Conservation (phyloP, 2,329 filamentous ascomycete genomes). For the Venturia oleaginea region DNA sequence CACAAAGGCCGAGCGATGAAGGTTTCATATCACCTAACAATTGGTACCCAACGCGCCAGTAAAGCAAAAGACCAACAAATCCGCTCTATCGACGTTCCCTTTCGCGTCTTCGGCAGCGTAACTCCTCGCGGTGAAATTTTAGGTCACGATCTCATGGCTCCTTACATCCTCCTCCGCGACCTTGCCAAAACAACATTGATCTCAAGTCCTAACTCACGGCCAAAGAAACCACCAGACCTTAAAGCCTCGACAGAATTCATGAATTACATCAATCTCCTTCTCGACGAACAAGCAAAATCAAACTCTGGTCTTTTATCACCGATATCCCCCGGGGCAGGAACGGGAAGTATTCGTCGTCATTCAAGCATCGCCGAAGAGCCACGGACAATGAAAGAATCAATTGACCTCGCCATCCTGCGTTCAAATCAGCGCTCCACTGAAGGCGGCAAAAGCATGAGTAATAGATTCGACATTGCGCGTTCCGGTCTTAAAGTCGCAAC, state of each 20-base stretch:
- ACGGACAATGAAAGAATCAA: slow-evolving; percentile 67
- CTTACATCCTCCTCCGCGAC: slow-evolving; percentile 82
- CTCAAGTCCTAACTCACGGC: slow-evolving; percentile 16
- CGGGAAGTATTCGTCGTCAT: slow-evolving; percentile 38
- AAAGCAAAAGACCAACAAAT: slow-evolving; percentile 67
- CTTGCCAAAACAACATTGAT: slow-evolving; percentile 51
- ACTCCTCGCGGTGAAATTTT: slow-evolving; percentile 79
- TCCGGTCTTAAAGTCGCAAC: slow-evolving; percentile 88
- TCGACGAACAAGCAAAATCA: slow-evolving; percentile 27
- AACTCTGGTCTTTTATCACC: slow-evolving; percentile 34
- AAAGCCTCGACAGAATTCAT: slow-evolving; percentile 27
- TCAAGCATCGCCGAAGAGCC: slow-evolving; percentile 50
- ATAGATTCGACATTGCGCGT: slow-evolving; percentile 87
- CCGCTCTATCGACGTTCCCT: slow-evolving; percentile 84
- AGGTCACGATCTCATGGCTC: slow-evolving; percentile 88
- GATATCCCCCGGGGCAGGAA: slow-evolving; percentile 53
- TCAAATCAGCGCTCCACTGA: slow-evolving; percentile 60
- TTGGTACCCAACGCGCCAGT: slow-evolving; percentile 82
- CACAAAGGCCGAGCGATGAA: slow-evolving; percentile 92
- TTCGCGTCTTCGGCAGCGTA: slow-evolving; percentile 86
- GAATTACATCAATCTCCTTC: slow-evolving; percentile 39
- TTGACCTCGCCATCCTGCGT: slow-evolving; percentile 82
- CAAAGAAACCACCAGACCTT: slow-evolving; percentile 29
- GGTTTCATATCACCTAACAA: slow-evolving; percentile 80
- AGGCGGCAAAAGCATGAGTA: slow-evolving; percentile 21